Evolutionary conservation across 1,284 basidiomycete genomes (phyloP), one percentile per base, ranked within the genome.

Genomic region (Pulchroboletus neoregius): DNA sequence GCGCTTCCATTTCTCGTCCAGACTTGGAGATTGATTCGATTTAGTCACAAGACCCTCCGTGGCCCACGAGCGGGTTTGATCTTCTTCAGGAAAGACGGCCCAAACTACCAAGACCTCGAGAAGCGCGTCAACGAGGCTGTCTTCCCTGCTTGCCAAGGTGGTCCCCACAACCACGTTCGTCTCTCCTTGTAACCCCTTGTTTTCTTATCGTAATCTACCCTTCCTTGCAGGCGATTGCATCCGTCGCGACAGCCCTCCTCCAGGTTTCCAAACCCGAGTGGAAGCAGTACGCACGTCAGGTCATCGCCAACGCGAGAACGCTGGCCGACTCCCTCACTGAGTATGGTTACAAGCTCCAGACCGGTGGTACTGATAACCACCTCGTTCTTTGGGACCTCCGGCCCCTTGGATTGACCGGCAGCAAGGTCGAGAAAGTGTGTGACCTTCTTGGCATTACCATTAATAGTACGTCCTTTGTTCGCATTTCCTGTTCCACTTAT

Each of bases 101-200:
- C 91, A 55, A 80, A 79, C 49, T 70, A 78, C 27, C 68, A 78
- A 60, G 90, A 97, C 63, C 81, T 99, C 45, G 95, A 99, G 80
- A 89, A 89, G 70, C 88, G 93, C 48, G 86, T 99, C 64, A 99
- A 99, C 70, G 91, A 94, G 39, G 94, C 96, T 53, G 96, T 99
- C 58, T 99, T 99, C 87, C 96, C 96, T 48, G 96, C 96, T 37
- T 99, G 95, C 82, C 96, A 99, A 76, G 96, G 96, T 74, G 96
- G 96, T 43, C 96, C 96, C 41, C 96, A 99, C 80, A 99, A 99
- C 79, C 95, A 98, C 77, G 87, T 89, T 54, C 48, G 80, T 69
- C n/a, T 11, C n/a, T 44, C 49, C 32, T 12, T 33, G 27, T 13
- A 6, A 8, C 2, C 22, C 7, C 1, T 26, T 28, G 8, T 13